Base-by-base conservation (phyloP, 768 basidiomycete species). In the Phylloporus sp. region DNA sequence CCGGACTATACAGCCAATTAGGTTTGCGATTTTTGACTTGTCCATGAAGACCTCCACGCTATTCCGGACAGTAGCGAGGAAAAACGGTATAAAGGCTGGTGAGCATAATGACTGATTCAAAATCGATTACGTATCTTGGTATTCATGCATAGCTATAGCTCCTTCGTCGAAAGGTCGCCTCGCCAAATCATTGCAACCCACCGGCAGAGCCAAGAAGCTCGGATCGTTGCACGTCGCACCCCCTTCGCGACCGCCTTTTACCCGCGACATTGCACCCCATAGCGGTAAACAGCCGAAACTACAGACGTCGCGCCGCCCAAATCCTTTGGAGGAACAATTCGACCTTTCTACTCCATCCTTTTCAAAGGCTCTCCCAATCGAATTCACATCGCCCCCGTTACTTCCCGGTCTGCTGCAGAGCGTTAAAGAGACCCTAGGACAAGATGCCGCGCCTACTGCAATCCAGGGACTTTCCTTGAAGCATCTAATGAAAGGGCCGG, bases 401-500 rank as follows among this genome's bases (percentile, higher is more conserved):
- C 69, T 86, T 49, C 76, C 79, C 0, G 84, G 82, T 7, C 70
- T 93, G 20, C 57, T 83, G 13, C 64, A 72, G 14, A 80, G 78
- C 31, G 58, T 92, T 9, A 65, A 70, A 8, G 78, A 80, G 21
- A 63, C 78, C 2, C 70, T 90, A 8, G 87, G 86, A 3, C 67
- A 66, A 6, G 54, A 71, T 22, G 76, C 80, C 1, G 59, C 40
- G 8, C 88, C 91, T 3, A 90, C 88, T 0, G 78, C 82, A 0
- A 91, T 94, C n/a, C 90, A 92, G 61, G 73, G 80, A 0, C 71
- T 90, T 38, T 78, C 86, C 18, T 57, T 91, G 17, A 80, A 84
- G 52, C 80, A 82, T 66, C 64, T 90, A 15, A 62, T 88, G 42
- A 65, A 68, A 6, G 45, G 38, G 38, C 41, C 57, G 20, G 42